These are phyloP conservation scores for Raffaelea deltoideospora DNA, from an alignment of 2,329 filamentous ascomycete species.

Conservation along the genomic window DNA sequence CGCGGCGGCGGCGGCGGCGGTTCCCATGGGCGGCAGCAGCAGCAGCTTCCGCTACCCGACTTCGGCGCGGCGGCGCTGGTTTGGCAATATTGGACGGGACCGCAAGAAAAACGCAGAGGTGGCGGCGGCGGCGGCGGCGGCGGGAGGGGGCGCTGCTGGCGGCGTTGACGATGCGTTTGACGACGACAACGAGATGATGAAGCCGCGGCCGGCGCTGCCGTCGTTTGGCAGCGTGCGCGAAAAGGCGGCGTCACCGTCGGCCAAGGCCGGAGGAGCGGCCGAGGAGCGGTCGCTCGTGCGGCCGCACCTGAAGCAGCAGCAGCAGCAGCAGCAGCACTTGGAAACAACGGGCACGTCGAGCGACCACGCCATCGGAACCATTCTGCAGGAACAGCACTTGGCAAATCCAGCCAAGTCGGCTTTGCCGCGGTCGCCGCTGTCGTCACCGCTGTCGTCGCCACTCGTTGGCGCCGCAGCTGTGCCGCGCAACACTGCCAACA, in stretches of 20 bases:
- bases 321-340: slow-evolving; percentile 17
- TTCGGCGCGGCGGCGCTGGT: slow-evolving; percentile 31
- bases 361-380: slow-evolving; percentile 41
- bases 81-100: slow-evolving; percentile 27
- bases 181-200: slow-evolving; percentile 54
- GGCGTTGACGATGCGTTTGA: slow-evolving; percentile 41
- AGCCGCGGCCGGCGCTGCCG: slow-evolving; percentile 57
- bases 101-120: slow-evolving; percentile 34
- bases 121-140: slow-evolving; percentile 11
- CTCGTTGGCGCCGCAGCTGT: slow-evolving; percentile 32
- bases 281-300: slow-evolving; percentile 44
- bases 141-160: not conserved
- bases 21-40: slow-evolving; percentile 1
- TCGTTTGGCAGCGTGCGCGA: slow-evolving; percentile 61
- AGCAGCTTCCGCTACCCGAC: not conserved
- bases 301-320: slow-evolving; percentile 18
- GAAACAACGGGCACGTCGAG: slow-evolving; percentile 34
- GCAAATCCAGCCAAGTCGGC: too few relatives aligned
- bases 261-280: slow-evolving; percentile 23
- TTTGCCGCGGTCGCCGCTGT: too few relatives aligned
- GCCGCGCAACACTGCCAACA: slow-evolving; percentile 35
- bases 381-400: slow-evolving; percentile 40
- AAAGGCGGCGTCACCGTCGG: slow-evolving; percentile 31
- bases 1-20: slow-evolving; percentile 2
- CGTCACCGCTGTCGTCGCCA: too few relatives aligned